A percentile compares a stretch with the other conserved stretches of the same genome.
phyloP scores from a whole-genome alignment of 2,329 filamentous ascomycete genomes.

The Sclerotinia spermophila region DNA sequence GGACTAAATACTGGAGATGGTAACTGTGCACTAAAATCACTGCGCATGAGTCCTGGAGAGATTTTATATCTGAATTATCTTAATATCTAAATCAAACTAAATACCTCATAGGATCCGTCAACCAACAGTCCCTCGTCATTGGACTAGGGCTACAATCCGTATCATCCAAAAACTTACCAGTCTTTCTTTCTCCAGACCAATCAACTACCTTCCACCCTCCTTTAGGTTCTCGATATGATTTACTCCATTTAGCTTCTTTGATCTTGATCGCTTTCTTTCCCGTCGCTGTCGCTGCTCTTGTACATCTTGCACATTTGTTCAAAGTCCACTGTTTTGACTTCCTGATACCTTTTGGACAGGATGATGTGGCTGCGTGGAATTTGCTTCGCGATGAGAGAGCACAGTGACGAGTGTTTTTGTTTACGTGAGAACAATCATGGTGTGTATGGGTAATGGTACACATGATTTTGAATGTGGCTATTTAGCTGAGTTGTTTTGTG shows the following conservation, averaged over 20 bases:
- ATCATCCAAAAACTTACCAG: not conserved
- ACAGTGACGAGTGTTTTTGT: not conserved
- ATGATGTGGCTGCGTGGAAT: not conserved
- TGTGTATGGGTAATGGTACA: not conserved
- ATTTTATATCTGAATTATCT: too few relatives aligned
- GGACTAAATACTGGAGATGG: too few relatives aligned
- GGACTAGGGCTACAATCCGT: not conserved
- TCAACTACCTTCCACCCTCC: not conserved
- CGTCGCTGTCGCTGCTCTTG: not conserved
- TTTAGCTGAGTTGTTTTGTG: not conserved
- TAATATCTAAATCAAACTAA: not conserved
- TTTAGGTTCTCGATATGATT: not conserved
- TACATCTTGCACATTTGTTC: not conserved
- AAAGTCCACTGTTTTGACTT: not conserved
- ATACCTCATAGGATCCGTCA: not conserved
- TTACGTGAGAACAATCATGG: not conserved
- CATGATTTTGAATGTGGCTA: not conserved
- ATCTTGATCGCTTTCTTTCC: not conserved
- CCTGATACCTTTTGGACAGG: not conserved
- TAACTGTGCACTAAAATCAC: too few relatives aligned
- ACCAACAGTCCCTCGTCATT: not conserved
- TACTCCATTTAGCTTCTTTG: not conserved
- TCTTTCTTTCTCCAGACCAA: not conserved
- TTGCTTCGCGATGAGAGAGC: not conserved
- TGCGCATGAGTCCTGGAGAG: too few relatives aligned